Evolutionary conservation across 768 basidiomycete genomes (phyloP).

Genomic region (Russula dissimulans): DNA sequence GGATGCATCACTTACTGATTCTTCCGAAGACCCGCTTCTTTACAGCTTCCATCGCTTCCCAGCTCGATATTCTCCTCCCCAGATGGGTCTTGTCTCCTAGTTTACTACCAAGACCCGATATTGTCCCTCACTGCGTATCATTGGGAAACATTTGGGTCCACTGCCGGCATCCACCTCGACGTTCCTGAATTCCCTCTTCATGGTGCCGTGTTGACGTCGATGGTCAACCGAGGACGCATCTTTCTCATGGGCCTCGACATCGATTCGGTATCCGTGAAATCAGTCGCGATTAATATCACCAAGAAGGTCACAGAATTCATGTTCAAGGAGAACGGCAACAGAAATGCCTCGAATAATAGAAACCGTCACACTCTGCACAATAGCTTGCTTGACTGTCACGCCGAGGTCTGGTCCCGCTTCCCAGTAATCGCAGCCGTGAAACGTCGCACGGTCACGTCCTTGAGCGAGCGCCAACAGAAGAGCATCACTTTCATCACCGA

Average conservation of each 20-base stretch:
- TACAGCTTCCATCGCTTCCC: conserved; percentile 32
- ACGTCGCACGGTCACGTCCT: conserved; percentile 5
- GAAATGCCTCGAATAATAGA: conserved; percentile 17
- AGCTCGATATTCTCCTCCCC: conserved; percentile 37
- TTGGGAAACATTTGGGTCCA: conserved; percentile 48
- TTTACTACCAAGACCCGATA: conserved; percentile 17
- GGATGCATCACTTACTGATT: neutral
- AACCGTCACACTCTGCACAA: conserved; percentile 33
- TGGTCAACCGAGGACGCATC: conserved; percentile 33
- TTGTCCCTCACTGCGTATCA: conserved; percentile 36
- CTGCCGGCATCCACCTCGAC: conserved; percentile 34
- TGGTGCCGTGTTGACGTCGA: conserved; percentile 34
- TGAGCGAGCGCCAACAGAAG: conserved; percentile 25
- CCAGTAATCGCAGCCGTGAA: conserved; percentile 6
- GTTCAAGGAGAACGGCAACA: conserved; percentile 37
- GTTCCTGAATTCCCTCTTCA: conserved; percentile 24
- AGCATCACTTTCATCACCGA: conserved; percentile 39
- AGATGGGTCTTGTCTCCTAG: conserved; percentile 45
- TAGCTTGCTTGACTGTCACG: conserved; percentile 11
- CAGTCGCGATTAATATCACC: conserved; percentile 43
- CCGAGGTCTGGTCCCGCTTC: conserved; percentile 12
- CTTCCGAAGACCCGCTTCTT: conserved; percentile 34
- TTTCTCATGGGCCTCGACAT: conserved; percentile 37
- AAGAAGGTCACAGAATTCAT: conserved; percentile 47
- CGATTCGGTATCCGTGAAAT: conserved; percentile 27